A percentile compares a stretch with the other conserved stretches of the same genome.
Evolutionary conservation across 345 rosid genomes (phyloP).

Genomic region (Tarenaya hassleriana): DNA sequence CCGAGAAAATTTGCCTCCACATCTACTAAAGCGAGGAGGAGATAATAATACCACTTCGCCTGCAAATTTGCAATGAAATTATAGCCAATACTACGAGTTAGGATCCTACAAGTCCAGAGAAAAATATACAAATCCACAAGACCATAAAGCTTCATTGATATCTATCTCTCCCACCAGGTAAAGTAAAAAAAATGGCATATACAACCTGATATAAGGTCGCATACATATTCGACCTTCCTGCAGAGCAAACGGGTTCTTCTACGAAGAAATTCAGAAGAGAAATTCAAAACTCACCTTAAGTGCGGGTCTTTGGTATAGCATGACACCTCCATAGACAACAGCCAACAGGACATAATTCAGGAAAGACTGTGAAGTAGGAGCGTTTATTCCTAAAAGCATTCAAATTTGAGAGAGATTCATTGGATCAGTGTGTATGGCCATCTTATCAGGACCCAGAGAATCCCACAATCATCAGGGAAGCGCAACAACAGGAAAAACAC

Average conservation of each 20-base stretch:
- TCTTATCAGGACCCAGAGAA: no score
- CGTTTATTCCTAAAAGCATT: conserved; percentile 39
- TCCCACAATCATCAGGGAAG: no score
- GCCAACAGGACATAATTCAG: conserved; percentile 41
- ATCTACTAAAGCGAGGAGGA: conserved; percentile 64
- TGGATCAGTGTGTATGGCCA: no score
- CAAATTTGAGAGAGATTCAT: not conserved
- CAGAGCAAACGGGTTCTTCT: conserved; percentile 7
- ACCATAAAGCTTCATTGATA: not conserved
- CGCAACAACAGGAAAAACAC: no score
- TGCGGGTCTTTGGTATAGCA: conserved; percentile 38
- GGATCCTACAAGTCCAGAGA: not conserved
- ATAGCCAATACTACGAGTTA: not conserved
- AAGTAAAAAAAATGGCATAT: not conserved
- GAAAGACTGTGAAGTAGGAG: conserved; percentile 55
- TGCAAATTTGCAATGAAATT: conserved; percentile 32
- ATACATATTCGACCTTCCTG: no score
- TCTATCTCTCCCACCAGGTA: not conserved
- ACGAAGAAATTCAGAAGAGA: conserved; percentile 1
- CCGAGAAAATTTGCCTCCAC: conserved; percentile 92
- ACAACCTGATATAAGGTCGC: no score
- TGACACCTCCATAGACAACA: conserved; percentile 45
- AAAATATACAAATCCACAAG: not conserved
- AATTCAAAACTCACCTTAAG: conserved; percentile 35
- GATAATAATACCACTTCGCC: conserved; percentile 85